Evolutionary conservation across 495 filamentous ascomycete genomes (phyloP), one percentile per base, ranked within the genome.

Genomic region (Penicillium silybi): DNA sequence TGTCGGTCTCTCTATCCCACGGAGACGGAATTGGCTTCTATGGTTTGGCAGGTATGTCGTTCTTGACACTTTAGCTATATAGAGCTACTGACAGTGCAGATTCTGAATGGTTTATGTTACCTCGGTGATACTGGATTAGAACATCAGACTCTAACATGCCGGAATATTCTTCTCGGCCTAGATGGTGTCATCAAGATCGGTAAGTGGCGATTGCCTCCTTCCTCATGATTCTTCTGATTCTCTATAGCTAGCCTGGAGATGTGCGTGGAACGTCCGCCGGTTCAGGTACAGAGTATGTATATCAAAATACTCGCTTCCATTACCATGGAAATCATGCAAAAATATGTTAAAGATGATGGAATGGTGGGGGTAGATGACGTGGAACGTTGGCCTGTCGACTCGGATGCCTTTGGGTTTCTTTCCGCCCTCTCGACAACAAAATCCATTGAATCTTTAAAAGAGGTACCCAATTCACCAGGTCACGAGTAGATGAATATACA

Each of bases 241-340:
- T 20, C 10, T 39, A 34, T 41, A 57, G 54, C 48, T 11, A 48
- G 54, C 19, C 44, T 57, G 22, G 54, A 57, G 22, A 8, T 23
- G 18, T 47, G 38, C 23, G 3, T 60, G 5, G 48, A 46, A 20
- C 11, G 19, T 44, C 42, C 3, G 29, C 50, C 47, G 9, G 18
- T n/a, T 32, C 35, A 56, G 37, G 10, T 20, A 15, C 29, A 63
- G 46, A 37, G 35, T 44, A 8, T 42, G 16, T 52, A 55, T 48
- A 53, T 68, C 15, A 56, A 53, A 49, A 35, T 43, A 16, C 44
- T 70, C 4, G 45, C 56, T 15, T 56, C 43, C 19, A 67, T 69
- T 11, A 58, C 52, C 15, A 69, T 66, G 61, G 61, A 66, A 57
- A 41, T 70, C 15, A 73, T 73, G 61, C 54, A 71, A 56, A 70